Evolutionary conservation across 2,329 filamentous ascomycete genomes (phyloP).

Genomic region (Cercospora zeina): DNA sequence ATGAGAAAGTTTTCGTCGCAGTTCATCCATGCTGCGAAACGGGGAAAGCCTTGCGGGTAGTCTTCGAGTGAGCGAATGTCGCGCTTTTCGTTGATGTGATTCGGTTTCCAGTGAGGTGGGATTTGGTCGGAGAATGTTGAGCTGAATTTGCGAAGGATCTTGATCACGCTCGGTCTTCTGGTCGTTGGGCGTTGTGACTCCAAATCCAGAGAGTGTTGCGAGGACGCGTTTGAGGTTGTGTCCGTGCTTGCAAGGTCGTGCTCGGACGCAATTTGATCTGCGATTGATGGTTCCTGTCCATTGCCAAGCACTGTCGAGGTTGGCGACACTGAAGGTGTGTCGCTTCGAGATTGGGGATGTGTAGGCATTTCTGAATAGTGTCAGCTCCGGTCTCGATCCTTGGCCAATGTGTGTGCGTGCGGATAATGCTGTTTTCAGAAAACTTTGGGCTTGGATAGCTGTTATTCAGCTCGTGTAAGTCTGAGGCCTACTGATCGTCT

Average conservation of each 20-base stretch:
- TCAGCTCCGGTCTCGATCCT: not conserved
- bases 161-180: conserved; percentile 1
- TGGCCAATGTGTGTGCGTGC: not conserved
- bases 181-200: not conserved
- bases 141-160: not conserved
- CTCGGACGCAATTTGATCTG: not conserved
- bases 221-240: not conserved
- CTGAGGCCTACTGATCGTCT: not conserved
- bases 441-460: not conserved
- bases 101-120: conserved; percentile 17
- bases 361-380: not conserved
- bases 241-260: not conserved
- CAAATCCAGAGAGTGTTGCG: not conserved
- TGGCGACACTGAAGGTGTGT: not conserved
- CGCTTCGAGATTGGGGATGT: not conserved
- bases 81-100: conserved; percentile 14
- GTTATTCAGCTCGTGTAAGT: not conserved
- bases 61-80: conserved; percentile 37
- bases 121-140: conserved; percentile 7
- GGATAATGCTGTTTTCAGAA: not conserved
- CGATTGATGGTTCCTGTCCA: not conserved
- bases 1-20: conserved; percentile 45
- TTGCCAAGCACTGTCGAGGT: not conserved
- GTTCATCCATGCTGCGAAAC: conserved; percentile 44
- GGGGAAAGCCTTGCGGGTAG: conserved; percentile 44